Evolutionary conservation across 352 stramenopile genomes (phyloP).

Genomic region (Phytophthora pinifolia): DNA sequence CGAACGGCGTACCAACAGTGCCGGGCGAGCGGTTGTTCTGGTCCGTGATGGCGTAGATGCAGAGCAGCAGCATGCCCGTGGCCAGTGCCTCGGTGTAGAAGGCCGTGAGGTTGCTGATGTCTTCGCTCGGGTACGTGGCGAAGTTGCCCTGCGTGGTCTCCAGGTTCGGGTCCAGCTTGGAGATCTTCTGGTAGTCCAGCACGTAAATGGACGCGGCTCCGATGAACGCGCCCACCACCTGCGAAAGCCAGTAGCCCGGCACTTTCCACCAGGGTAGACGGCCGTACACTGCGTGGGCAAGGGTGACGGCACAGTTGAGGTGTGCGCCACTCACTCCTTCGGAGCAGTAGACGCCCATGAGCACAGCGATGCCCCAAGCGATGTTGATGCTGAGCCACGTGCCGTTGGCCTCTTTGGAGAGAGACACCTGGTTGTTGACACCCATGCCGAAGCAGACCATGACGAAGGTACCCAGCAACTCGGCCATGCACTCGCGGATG

Average conservation of each 20-base stretch:
- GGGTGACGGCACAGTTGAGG: not conserved
- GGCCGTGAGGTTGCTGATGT: conserved; percentile 12
- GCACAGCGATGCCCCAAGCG: conserved; percentile 9
- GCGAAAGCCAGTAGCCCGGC: conserved; percentile 4
- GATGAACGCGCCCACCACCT: conserved; percentile 6
- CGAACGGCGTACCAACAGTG: conserved; percentile 1
- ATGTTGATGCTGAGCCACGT: conserved; percentile 12
- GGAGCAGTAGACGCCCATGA: conserved; percentile 17
- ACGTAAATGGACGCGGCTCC: conserved; percentile 5
- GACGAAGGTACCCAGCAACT: conserved; percentile 12
- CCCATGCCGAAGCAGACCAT: conserved; percentile 16
- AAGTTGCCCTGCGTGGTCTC: conserved; percentile 9
- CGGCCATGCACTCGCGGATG: conserved; percentile 2
- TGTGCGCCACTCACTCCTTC: conserved; percentile 12
- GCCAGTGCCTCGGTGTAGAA: conserved; percentile 8
- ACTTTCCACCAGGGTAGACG: conserved; percentile 6
- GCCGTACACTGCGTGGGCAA: not conserved
- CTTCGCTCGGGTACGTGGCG: conserved; percentile 10
- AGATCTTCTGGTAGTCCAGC: conserved; percentile 16
- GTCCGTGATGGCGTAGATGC: conserved; percentile 17
- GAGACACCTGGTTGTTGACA: conserved; percentile 14
- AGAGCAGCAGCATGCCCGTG: conserved; percentile 4
- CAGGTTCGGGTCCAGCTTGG: conserved; percentile 6
- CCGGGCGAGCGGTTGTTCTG: conserved; percentile 12
- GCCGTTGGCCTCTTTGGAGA: conserved; percentile 8